phyloP scores from a whole-genome alignment of 116 monocot species.

The Zostera marina region DNA sequence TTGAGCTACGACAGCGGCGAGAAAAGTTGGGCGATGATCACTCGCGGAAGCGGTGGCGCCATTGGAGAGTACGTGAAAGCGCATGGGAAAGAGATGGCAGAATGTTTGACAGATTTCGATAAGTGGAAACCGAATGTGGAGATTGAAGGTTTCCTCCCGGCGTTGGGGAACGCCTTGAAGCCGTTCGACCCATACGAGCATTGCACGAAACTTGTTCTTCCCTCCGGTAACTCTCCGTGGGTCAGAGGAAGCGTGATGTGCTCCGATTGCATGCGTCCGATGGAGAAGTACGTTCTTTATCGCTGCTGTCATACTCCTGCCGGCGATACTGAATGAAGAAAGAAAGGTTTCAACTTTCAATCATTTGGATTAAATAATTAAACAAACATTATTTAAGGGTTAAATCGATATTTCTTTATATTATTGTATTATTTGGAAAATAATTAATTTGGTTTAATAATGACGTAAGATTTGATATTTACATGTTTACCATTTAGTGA shows the following conservation, averaged over 20 bases:
- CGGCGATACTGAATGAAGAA: too few relatives aligned
- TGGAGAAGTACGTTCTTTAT: constrained; percentile 78
- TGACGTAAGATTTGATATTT: too few relatives aligned
- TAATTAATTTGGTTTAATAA: too few relatives aligned
- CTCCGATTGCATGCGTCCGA: constrained; percentile 53
- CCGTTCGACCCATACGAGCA: constrained; percentile 59
- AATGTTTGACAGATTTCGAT: constrained; percentile 41
- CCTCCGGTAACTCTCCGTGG: constrained; percentile 23
- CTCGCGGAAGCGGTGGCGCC: constrained; percentile 18
- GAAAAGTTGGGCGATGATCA: constrained; percentile 64
- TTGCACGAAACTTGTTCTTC: constrained; percentile 68
- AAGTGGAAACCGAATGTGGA: constrained; percentile 41
- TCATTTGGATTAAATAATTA: too few relatives aligned
- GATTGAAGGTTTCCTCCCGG: constrained; percentile 38
- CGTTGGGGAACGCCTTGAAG: constrained; percentile 35
- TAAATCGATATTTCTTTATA: too few relatives aligned
- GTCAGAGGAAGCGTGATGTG: constrained; percentile 47
- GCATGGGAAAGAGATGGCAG: constrained; percentile 34
- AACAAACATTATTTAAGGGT: too few relatives aligned
- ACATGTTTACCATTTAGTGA: too few relatives aligned
- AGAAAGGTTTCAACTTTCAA: too few relatives aligned
- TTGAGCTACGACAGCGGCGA: constrained; percentile 71
- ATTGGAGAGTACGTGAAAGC: constrained; percentile 30
- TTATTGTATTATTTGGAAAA: too few relatives aligned
- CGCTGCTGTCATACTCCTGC: constrained; percentile 50